Evolutionary conservation across 73 alveolate species (phyloP).

Genomic region (Stentor coeruleus): DNA sequence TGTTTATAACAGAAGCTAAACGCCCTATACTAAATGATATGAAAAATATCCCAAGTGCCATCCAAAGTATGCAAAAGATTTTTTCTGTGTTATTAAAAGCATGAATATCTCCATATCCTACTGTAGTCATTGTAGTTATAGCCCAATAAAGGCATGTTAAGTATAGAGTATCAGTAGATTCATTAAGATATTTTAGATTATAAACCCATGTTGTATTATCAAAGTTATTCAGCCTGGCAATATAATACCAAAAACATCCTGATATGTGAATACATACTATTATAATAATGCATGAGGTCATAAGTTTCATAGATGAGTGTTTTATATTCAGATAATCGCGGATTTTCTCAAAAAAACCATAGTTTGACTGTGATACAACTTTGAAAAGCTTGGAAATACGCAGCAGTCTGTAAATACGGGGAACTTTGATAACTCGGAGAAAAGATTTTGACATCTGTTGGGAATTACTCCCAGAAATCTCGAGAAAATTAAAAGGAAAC

Average conservation of each 20-base stretch:
- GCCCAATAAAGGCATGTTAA: conserved; percentile 71
- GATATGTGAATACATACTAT: conserved; percentile 67
- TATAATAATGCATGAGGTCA: conserved; percentile 50
- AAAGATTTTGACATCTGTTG: conserved; percentile 22
- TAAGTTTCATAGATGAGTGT: conserved; percentile 62
- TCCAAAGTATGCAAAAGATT: conserved; percentile 57
- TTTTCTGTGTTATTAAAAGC: conserved; percentile 61
- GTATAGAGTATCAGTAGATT: conserved; percentile 27
- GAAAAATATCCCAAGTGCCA: conserved; percentile 79
- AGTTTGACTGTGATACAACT: conserved; percentile 35
- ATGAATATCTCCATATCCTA: conserved; percentile 89
- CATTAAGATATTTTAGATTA: conserved; percentile 42
- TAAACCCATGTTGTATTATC: conserved; percentile 85
- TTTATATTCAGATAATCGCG: conserved; percentile 61
- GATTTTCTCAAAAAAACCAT: conserved; percentile 41
- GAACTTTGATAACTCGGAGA: conserved; percentile 51
- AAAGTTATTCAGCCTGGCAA: conserved; percentile 70
- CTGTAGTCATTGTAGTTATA: conserved; percentile 69
- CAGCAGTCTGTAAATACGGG: conserved; percentile 55
- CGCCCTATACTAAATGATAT: conserved; percentile 70
- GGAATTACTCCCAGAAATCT: conserved; percentile 24
- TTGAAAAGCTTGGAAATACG: conserved; percentile 46
- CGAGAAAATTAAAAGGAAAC: conserved; percentile 37
- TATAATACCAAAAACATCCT: conserved; percentile 78
- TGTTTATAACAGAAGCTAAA: conserved; percentile 36